Base-by-base conservation (phyloP, 202 grass and related monocot genomes). In the Brachypodium distachyon region DNA sequence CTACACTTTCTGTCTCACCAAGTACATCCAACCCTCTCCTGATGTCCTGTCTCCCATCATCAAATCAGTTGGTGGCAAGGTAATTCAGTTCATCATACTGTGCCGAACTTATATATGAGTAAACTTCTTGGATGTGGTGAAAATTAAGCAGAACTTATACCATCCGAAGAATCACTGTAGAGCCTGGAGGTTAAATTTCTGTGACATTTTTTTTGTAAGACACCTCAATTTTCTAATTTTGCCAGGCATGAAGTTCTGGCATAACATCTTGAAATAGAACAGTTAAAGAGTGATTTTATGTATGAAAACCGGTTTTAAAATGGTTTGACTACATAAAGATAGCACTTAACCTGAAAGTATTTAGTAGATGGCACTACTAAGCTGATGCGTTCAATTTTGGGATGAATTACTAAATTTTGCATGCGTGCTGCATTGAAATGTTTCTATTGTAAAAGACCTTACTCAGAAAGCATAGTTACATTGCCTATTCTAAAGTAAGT, bases 61-160 rank as follows among this genome's bases (percentile, higher is more conserved):
- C 52, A 79, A 77, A 67, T 89, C 85, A 61, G 79, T 81, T 70
- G 93, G 90, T 63, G 90, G 86, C 70, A 89, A 91, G 89, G 93
- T 97, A 91, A 85, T 82, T 39, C 14, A 54, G 33, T 31, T 49
- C 50, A 54, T 51, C 39, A 25, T 55, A 19, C 5, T 67, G 46
- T 66, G 11, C 10, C 17, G 21, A 25, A 36, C 51, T 75, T 34
- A 62, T 31, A 67, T 47, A 61, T 58, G 22, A 12, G 56, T 33
- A 23, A 34, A 16, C 12, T 9, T 74, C 48, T 53, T 63, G 19
- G 22, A 48, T 12, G 12, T 22, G 14, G 12, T 14, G 7, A 3
- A 41, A 63, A 37, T 72, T 61, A 54, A 44, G n/a, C 26, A 76
- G 3, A 72, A 63, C 55, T 61, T 61, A 40, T 71, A 25, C 9